Evolutionary conservation across 2,329 filamentous ascomycete genomes (phyloP), one percentile per base, ranked within the genome.

Genomic region (Huntiella omanensis): DNA sequence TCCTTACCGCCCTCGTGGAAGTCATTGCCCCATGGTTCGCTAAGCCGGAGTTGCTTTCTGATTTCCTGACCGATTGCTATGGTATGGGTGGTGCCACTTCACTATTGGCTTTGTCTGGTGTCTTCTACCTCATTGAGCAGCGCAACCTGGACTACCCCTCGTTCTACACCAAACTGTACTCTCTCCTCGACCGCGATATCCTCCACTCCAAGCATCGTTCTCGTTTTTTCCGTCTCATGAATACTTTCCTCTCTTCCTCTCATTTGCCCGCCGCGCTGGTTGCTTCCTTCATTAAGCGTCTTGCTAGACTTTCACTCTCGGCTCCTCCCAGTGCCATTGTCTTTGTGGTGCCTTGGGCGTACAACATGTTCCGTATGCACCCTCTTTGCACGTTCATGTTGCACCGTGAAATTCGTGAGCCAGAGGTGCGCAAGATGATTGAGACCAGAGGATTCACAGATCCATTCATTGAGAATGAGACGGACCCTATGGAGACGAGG

Each of bases 61-160:
- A 98, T 64, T 98, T 96, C 61, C 65, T 98, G 47, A 94, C 86
- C n/a, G 84, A 91, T 62, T 92, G 80, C 28, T 96, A 93, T 64
- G 73, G 95, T 55, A 67, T 78, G 5, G 86, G 88, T 44, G 91
- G 91, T 39, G 81, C 85, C 11, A 85, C 79, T 41, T 88, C 91
- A 4, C 69, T 98, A 4, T 71, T 95, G 15, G 86, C 92, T 1
- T 69, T 98, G 1, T 92, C 84, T 1, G 91, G 91, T 44, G 78
- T 98, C 40, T 98, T 94, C 65, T 91, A 93, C 59, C 73, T 98
- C 45, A 96, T 98, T 54, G 79, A 83, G 53, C 77, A 91, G 58
- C 83, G 84, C 58, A 98, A 98, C 59, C 71, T 98, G 50, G 91
- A 98, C 63, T 98, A 98, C 60, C 86, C 87, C 1, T 80, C 79